phyloP scores from a whole-genome alignment of 2,329 filamentous ascomycete species.

The Alternaria panax region DNA sequence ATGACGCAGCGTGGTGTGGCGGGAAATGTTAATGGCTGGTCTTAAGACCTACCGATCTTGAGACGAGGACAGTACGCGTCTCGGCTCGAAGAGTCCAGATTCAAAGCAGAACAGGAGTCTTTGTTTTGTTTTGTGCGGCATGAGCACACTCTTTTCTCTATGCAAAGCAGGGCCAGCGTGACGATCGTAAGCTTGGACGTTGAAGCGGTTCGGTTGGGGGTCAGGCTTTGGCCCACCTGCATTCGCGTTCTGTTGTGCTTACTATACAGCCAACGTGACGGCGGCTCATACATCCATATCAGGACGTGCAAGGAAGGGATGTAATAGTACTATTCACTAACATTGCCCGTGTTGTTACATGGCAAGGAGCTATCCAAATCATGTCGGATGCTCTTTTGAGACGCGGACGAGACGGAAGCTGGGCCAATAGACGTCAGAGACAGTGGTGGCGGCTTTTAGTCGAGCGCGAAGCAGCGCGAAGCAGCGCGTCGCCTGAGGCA shows the following conservation, averaged over 20 bases:
- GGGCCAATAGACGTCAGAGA: conserved; percentile 31
- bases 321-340: not conserved
- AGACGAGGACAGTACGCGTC: conserved; percentile 22
- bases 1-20: conserved; percentile 8
- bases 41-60: conserved; percentile 28
- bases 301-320: not conserved
- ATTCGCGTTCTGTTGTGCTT: conserved; percentile 8
- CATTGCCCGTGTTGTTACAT: conserved; percentile 18
- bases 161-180: not conserved
- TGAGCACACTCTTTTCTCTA: not conserved
- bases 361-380: conserved; percentile 28
- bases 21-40: conserved; percentile 16
- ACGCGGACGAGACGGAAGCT: conserved; percentile 42
- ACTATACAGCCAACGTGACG: not conserved
- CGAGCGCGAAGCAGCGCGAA: conserved; percentile 27
- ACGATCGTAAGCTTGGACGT: conserved; percentile 5
- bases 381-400: conserved; percentile 37
- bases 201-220: not conserved
- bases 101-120: not conserved
- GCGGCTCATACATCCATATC: conserved; percentile 3
- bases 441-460: conserved; percentile 15
- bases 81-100: conserved; percentile 5
- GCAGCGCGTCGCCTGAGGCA: conserved; percentile 16
- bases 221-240: conserved; percentile 1
- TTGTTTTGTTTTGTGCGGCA: conserved; percentile 3